These are phyloP conservation scores for Coccomyxa sp. DNA, from an alignment of 139 green algal species.

Conservation along the genomic window DNA sequence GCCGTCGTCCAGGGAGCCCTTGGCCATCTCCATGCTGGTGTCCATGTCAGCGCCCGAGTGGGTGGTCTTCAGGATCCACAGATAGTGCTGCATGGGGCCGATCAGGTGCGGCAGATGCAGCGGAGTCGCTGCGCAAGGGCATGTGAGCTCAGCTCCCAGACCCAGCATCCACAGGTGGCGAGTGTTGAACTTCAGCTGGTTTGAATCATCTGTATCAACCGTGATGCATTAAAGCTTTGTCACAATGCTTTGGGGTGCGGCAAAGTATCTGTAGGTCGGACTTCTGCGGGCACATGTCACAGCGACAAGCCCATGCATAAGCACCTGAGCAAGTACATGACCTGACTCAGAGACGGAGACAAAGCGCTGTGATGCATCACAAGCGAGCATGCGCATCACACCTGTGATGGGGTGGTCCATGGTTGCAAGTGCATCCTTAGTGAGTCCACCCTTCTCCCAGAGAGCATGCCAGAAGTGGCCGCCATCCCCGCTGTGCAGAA, in stretches of 20 bases:
- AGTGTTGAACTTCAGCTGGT: too few species aligned
- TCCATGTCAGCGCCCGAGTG: conserved; percentile 84
- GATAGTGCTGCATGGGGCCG: conserved; percentile 74
- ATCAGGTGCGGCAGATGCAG: conserved; percentile 90
- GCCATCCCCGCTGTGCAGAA: conserved; percentile 51
- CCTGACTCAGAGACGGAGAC: too few species aligned
- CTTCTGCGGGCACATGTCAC: too few species aligned
- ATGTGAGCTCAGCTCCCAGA: not conserved
- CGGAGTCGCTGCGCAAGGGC: conserved; percentile 34
- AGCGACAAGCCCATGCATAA: too few species aligned
- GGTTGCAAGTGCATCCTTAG: conserved; percentile 53
- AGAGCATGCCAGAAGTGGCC: conserved; percentile 67
- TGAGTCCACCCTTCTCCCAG: conserved; percentile 71
- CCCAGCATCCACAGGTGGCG: too few species aligned
- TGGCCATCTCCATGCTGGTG: conserved; percentile 62
- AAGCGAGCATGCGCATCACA: too few species aligned
- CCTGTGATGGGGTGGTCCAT: conserved; percentile 57
- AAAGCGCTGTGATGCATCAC: too few species aligned
- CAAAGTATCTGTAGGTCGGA: too few species aligned
- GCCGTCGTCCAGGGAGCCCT: conserved; percentile 53
- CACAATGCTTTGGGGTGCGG: too few species aligned
- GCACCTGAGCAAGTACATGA: too few species aligned
- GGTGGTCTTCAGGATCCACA: conserved; percentile 87
- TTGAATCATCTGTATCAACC: too few species aligned
- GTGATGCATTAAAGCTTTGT: too few species aligned